Evolutionary conservation across 225 moss, liverwort and hornwort genomes (phyloP), one percentile per base, ranked within the genome.

Genomic region (Pseudoscleropodium purum): DNA sequence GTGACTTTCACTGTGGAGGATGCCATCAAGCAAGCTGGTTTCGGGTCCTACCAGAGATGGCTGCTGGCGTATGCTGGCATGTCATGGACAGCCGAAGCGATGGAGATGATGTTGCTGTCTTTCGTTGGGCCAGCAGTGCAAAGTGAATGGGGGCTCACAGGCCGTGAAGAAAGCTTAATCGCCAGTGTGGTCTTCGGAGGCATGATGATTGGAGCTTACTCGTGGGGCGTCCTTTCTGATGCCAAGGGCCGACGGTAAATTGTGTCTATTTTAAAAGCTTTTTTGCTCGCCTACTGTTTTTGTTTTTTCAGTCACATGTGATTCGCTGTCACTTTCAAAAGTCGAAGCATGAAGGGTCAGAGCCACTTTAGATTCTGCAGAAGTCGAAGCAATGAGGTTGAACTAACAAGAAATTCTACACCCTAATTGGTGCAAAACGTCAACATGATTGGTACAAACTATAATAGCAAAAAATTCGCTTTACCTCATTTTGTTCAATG

Each of bases 61-160:
- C 91, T 97, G 88, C 90, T 97, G 91, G 92, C 92, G 0, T 97
- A 97, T 86, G 97, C 96, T 41, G 97, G 97, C 79, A 97, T 97
- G 97, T 95, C 97, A 29, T 97, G 97, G 97, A 92, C 95, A 79
- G 97, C 97, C 64, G 97, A 97, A 81, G 97, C 97, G 33, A 97
- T 97, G 97, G 97, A 97, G 89, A 97, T 97, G 96, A 97, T 97
- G 97, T 85, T 96, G 86, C 96, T 97, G 74, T 97, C 97, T 33
- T 97, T 97, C 91, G 92, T 96, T 61, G 97, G 97, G 41, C 97
- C 96, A 47, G 95, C 97, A 70, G 94, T 97, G 68, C 90, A 96
- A 92, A 88, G 45, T 83, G 93, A 94, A 86, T 97, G 96, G 97
- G 80, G 82, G 80, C 95, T 97, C 85, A 90, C 97, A 47, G 91